Base-by-base conservation (phyloP, 1,139 yeast species). In the Yamadazyma friedrichii region DNA sequence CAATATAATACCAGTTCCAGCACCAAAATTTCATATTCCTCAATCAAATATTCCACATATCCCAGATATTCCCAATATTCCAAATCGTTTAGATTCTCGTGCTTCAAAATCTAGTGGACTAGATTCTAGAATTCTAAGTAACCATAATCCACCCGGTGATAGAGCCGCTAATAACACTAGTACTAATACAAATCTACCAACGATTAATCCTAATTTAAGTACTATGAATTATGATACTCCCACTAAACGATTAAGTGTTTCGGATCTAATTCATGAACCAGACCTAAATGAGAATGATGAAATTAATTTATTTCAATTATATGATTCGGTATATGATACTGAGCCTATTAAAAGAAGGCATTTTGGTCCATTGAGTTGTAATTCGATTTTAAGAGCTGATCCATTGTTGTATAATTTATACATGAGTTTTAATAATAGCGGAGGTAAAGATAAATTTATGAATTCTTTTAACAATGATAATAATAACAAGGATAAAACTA, bases 341-440 rank as follows among this genome's bases (percentile, higher is more conserved):
- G 40, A 38, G 3, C 34, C 38, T 22, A 11, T 38, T 3, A 36
- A 32, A 12, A 48, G 60, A 42, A 46, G 53, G 24, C 55, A 59
- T 39, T 60, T 56, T 42, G 72, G 73, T 1, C 74, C 74, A 1
- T 55, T 68, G 25, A 56, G 67, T 12, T 65, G 72, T 65, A 48
- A 59, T 9, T 49, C 67, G n/a, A 44, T 67, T 16, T 48, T 65
- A 25, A 53, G 56, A 39, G 45, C 58, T 17, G 73, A 68, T 42
- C 45, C 49, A 5, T 57, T 59, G 2, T 39, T 54, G 17, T 39
- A 38, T 11, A 42, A 44, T 8, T 31, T 53, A 13, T 54, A 42
- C 27, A 9, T 30, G 2, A 31, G 39, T 11, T 42, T 43, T 24
- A 43, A 41, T 27, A 43, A 35, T 20, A 15, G 33, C 9, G 12